A percentile compares a stretch with the other conserved stretches of the same genome.
Conservation (phyloP, 2,329 filamentous ascomycete species). For the Cordyceps cateniannulata region DNA sequence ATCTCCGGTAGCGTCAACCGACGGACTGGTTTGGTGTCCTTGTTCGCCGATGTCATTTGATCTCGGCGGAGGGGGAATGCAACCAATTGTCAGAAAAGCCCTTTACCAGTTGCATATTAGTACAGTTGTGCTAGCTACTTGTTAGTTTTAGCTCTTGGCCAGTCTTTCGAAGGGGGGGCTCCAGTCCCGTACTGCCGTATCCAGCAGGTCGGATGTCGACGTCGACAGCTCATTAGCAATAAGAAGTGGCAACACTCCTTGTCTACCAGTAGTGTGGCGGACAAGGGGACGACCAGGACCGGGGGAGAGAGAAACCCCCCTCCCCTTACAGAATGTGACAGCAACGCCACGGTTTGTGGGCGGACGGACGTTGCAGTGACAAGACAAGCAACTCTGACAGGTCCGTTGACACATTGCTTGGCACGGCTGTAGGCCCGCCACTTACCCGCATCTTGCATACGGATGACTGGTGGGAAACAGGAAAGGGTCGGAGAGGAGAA, state of each 20-base stretch:
- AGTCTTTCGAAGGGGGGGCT: not conserved
- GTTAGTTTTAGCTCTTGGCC: too few relatives aligned
- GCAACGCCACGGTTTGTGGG: too few relatives aligned
- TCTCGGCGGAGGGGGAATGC: too few relatives aligned
- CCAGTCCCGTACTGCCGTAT: not conserved
- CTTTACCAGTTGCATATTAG: too few relatives aligned
- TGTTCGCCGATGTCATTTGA: constrained; percentile 5
- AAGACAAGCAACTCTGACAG: constrained; percentile 3
- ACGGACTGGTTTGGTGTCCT: not conserved
- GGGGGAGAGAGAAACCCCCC: too few relatives aligned
- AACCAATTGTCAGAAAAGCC: not conserved
- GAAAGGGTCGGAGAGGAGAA: not conserved
- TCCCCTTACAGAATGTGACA: too few relatives aligned
- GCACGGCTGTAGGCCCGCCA: constrained; percentile 6
- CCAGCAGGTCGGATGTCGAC: not conserved
- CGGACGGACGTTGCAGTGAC: too few relatives aligned
- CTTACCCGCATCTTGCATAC: constrained; percentile 3
- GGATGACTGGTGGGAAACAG: not conserved
- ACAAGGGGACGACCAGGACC: too few relatives aligned
- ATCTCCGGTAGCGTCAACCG: constrained; percentile 11
- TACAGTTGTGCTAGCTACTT: too few relatives aligned
- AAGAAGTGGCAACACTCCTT: not conserved
- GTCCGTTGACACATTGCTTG: constrained; percentile 3
- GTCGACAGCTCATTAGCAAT: not conserved
- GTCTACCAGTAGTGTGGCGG: too few relatives aligned